Conservation (phyloP, 2,329 filamentous ascomycete species). For the Claviceps capensis region DNA sequence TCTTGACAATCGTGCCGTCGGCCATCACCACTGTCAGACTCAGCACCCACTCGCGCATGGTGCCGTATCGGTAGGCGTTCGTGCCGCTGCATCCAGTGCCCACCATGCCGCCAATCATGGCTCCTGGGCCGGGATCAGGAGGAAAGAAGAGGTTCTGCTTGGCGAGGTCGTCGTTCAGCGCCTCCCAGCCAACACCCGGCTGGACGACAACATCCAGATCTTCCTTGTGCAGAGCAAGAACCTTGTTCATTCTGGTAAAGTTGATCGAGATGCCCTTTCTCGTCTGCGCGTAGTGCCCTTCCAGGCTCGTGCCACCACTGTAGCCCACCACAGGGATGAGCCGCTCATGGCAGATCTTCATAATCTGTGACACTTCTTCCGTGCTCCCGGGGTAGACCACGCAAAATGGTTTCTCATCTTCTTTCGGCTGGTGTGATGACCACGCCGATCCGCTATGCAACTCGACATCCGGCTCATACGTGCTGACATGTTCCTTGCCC, state of each 20-base stretch:
- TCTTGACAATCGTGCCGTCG: slow-evolving; percentile 83
- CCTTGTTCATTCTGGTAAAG: slow-evolving; percentile 72
- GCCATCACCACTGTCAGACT: slow-evolving; percentile 78
- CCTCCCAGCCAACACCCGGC: slow-evolving; percentile 76
- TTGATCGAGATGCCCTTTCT: slow-evolving; percentile 75
- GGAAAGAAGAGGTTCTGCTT: slow-evolving; percentile 77
- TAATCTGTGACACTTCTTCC: slow-evolving; percentile 71
- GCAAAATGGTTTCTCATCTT: slow-evolving; percentile 45
- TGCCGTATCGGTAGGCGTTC: slow-evolving; percentile 85
- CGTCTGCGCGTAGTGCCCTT: slow-evolving; percentile 79
- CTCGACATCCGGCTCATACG: slow-evolving; percentile 37
- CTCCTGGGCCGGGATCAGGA: slow-evolving; percentile 79
- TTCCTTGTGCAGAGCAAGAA: slow-evolving; percentile 62
- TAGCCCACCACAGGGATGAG: slow-evolving; percentile 77
- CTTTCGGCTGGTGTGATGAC: slow-evolving; percentile 42
- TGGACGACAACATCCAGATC: slow-evolving; percentile 67
- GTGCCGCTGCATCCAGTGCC: slow-evolving; percentile 64
- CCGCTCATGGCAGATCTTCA: slow-evolving; percentile 74
- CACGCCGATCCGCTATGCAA: slow-evolving; percentile 47
- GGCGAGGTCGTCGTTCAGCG: slow-evolving; percentile 63
- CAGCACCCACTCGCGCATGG: slow-evolving; percentile 89
- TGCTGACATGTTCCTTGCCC: slow-evolving; percentile 52
- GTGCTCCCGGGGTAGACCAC: slow-evolving; percentile 67
- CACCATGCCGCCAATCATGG: slow-evolving; percentile 84
- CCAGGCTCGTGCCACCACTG: slow-evolving; percentile 76